Evolutionary conservation across 1,284 basidiomycete genomes (phyloP).

Genomic region (Pascua sp.): DNA sequence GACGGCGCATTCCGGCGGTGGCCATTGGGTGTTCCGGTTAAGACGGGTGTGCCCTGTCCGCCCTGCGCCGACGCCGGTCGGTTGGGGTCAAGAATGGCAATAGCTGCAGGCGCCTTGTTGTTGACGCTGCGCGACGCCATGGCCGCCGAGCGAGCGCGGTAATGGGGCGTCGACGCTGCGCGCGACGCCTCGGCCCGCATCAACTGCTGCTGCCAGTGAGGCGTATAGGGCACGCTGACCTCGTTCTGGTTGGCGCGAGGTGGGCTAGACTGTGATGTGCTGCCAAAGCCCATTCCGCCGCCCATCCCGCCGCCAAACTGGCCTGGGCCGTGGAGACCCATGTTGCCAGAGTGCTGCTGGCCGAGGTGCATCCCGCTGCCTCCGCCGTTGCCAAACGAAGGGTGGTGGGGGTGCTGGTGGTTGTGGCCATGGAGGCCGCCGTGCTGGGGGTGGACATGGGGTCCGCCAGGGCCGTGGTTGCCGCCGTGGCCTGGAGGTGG

Average conservation of each 20-base stretch:
- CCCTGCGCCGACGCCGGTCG: conserved; percentile 14
- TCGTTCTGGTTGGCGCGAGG: conserved; percentile 31
- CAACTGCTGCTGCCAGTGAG: conserved; percentile 50
- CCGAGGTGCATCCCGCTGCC: conserved; percentile 29
- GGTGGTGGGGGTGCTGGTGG: conserved; percentile 31
- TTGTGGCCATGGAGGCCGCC: conserved; percentile 17
- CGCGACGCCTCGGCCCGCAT: conserved; percentile 51
- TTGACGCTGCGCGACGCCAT: conserved; percentile 55
- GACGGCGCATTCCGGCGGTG: conserved; percentile 46
- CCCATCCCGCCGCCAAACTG: conserved; percentile 25
- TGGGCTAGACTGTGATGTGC: conserved; percentile 32
- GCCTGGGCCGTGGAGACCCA: conserved; percentile 17
- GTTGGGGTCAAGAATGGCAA: conserved; percentile 52
- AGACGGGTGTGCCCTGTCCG: conserved; percentile 7
- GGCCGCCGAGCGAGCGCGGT: conserved; percentile 57
- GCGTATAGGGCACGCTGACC: conserved; percentile 34
- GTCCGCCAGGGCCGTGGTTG: conserved; percentile 16
- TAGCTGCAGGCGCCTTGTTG: conserved; percentile 45
- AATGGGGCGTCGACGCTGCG: conserved; percentile 54
- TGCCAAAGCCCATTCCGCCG: conserved; percentile 24
- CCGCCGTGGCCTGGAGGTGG: conserved; percentile 13
- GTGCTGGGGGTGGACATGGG: conserved; percentile 15
- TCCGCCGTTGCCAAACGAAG: conserved; percentile 26
- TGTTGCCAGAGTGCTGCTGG: conserved; percentile 22
- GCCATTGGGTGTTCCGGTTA: conserved; percentile 43